Conservation (phyloP, 148 eudicot genomes). For the Rhododendron kiyosumense region DNA sequence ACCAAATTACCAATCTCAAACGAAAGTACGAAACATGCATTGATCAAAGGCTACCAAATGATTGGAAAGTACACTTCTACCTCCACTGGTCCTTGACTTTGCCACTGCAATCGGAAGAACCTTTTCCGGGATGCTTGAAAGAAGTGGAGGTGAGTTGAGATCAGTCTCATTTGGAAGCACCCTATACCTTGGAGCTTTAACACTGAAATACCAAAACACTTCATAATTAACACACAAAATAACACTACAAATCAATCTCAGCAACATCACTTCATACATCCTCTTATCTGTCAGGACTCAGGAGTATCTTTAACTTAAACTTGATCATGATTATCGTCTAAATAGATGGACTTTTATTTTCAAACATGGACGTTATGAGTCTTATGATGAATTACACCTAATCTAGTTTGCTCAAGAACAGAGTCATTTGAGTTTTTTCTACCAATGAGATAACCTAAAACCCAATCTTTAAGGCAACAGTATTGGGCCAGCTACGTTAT, state of each 20-base stretch:
- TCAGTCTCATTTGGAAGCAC: slow-evolving; percentile 88
- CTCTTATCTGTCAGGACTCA: neutral
- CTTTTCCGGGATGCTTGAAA: slow-evolving; percentile 45
- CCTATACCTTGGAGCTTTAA: slow-evolving; percentile 79
- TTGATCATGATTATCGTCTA: neutral
- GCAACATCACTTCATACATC: neutral
- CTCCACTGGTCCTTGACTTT: slow-evolving; percentile 39
- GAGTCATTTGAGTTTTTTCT: neutral
- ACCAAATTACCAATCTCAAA: neutral
- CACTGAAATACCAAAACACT: slow-evolving; percentile 34
- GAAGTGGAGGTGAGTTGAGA: slow-evolving; percentile 66
- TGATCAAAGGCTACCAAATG: neutral
- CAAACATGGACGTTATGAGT: neutral
- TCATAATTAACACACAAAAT: neutral
- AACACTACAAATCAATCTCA: neutral
- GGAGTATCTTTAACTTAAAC: neutral
- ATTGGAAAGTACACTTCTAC: slow-evolving; percentile 21
- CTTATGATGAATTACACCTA: neutral
- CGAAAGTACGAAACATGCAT: neutral
- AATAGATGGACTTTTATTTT: neutral
- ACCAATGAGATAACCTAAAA: neutral
- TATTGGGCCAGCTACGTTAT: neutral
- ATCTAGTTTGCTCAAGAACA: neutral
- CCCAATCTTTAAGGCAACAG: neutral
- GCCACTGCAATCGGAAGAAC: slow-evolving; percentile 50